These are phyloP conservation scores for Dipteronia dyeriana DNA, from an alignment of 345 rosid genomes.

Conservation along the genomic window DNA sequence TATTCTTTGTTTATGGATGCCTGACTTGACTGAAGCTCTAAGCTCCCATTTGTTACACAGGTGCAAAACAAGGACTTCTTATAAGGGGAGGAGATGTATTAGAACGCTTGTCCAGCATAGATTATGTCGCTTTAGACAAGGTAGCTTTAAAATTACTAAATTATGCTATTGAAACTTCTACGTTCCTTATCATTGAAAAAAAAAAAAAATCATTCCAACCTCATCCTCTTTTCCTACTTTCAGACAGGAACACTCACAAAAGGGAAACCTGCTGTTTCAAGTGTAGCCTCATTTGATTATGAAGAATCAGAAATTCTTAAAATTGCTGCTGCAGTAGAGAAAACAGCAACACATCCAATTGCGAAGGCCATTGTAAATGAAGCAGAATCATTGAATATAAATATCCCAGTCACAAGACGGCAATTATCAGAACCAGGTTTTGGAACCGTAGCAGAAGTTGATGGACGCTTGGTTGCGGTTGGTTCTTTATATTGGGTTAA, in stretches of 20 bases:
- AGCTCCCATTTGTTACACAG: conserved; percentile 38
- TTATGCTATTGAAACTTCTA: background rate
- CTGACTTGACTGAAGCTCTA: conserved; percentile 3
- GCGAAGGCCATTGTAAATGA: conserved; percentile 78
- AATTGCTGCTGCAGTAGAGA: conserved; percentile 95
- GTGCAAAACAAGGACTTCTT: conserved; percentile 93
- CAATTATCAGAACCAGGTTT: conserved; percentile 91
- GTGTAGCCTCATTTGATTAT: conserved; percentile 59
- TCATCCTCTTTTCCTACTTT: conserved; percentile 15
- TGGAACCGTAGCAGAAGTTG: conserved; percentile 91
- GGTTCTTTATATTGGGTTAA: conserved; percentile 86
- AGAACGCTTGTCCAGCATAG: conserved; percentile 80
- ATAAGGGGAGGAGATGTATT: conserved; percentile 97
- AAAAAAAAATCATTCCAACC: background rate
- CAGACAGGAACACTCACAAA: conserved; percentile 97
- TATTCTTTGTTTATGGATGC: conserved; percentile 7
- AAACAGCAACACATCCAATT: conserved; percentile 85
- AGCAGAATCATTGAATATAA: conserved; percentile 61
- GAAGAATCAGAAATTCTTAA: conserved; percentile 71
- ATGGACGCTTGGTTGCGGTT: conserved; percentile 82
- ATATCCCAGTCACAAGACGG: conserved; percentile 78
- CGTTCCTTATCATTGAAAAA: background rate
- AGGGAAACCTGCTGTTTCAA: conserved; percentile 83
- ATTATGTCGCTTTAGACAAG: conserved; percentile 88
- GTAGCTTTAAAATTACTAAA: conserved; percentile 33